Conservation (phyloP, 768 basidiomycete species). For the Gloeopeniophorella convolvens region DNA sequence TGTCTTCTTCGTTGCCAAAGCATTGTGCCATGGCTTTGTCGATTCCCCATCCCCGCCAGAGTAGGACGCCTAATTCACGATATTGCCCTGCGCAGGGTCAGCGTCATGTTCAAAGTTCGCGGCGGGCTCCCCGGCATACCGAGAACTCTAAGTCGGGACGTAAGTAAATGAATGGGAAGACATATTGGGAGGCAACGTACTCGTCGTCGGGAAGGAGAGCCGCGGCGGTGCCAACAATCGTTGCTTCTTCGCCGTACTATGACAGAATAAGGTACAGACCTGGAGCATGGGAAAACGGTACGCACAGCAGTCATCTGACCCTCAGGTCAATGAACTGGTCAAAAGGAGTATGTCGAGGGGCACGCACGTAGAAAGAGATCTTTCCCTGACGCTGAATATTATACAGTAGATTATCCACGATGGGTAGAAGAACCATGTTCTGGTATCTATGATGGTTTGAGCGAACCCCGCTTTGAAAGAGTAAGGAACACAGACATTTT, state of each 20-base stretch:
- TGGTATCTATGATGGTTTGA: constrained; percentile 46
- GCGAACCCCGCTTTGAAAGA: not conserved
- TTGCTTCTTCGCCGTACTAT: constrained; percentile 87
- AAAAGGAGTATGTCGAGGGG: not conserved
- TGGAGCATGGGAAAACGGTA: constrained; percentile 1
- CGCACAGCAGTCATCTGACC: constrained; percentile 77
- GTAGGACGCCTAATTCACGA: constrained; percentile 83
- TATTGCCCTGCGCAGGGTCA: constrained; percentile 62
- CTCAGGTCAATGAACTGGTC: not conserved
- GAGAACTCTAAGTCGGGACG: constrained; percentile 48
- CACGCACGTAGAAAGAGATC: constrained; percentile 80
- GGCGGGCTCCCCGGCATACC: constrained; percentile 36
- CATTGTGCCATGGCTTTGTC: constrained; percentile 88
- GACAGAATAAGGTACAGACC: constrained; percentile 1
- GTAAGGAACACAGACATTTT: constrained; percentile 40
- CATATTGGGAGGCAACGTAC: constrained; percentile 37
- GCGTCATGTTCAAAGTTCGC: not conserved
- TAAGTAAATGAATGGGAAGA: not conserved
- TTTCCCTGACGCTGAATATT: constrained; percentile 93
- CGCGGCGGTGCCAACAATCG: constrained; percentile 84
- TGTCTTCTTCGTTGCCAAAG: constrained; percentile 81
- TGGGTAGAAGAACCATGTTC: constrained; percentile 73
- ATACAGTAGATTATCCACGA: constrained; percentile 82
- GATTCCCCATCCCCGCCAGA: constrained; percentile 80
- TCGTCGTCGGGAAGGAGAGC: constrained; percentile 80